These are phyloP conservation scores for Hypoxylon fuscum DNA, from an alignment of 495 filamentous ascomycete genomes.

Conservation along the genomic window DNA sequence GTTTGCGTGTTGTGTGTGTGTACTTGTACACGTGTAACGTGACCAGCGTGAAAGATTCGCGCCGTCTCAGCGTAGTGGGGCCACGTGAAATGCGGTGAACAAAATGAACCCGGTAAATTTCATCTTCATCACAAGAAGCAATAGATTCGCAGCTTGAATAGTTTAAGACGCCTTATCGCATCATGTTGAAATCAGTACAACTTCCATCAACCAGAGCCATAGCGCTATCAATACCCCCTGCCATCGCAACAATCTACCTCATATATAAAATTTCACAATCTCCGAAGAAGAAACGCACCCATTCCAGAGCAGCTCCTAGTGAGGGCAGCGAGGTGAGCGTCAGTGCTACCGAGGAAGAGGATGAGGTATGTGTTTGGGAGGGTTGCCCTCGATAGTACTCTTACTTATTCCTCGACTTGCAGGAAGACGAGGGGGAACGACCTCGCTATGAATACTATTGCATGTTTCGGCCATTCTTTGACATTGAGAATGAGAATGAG, in stretches of 20 bases:
- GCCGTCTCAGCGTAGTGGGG: conserved; percentile 1
- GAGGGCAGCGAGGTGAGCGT: conserved; percentile 9
- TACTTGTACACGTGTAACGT: not conserved
- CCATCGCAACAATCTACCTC: conserved; percentile 28
- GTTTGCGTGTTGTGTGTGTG: too few species aligned
- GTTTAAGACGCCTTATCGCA: not conserved
- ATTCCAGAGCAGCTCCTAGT: not conserved
- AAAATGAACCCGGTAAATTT: not conserved
- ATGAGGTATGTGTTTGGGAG: conserved; percentile 23
- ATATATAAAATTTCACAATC: conserved; percentile 25
- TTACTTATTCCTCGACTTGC: conserved; percentile 6
- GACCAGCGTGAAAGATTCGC: not conserved
- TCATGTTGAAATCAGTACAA: not conserved
- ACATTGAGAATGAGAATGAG: conserved; percentile 32
- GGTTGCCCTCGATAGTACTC: not conserved
- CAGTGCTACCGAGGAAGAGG: conserved; percentile 17
- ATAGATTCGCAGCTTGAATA: not conserved
- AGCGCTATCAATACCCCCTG: conserved; percentile 27
- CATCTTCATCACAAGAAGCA: not conserved
- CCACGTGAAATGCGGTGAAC: not conserved
- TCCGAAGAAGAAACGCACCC: conserved; percentile 8
- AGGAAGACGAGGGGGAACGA: conserved; percentile 16
- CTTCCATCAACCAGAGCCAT: not conserved
- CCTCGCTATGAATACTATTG: conserved; percentile 27
- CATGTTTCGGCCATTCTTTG: conserved; percentile 36